Evolutionary conservation across 345 rosid genomes (phyloP).

Genomic region (Gossypium herbaceum): DNA sequence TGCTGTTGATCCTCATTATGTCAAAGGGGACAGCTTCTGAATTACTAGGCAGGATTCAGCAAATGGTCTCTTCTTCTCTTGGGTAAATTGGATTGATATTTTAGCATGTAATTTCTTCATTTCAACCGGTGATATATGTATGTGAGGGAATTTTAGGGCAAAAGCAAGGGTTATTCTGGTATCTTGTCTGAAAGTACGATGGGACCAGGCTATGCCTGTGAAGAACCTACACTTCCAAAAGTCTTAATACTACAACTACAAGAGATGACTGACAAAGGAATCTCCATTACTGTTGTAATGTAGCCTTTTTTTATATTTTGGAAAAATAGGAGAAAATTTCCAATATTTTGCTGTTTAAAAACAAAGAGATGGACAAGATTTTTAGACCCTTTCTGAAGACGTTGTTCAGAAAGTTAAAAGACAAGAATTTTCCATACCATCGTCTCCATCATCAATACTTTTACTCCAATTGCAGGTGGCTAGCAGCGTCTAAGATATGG

Average conservation of each 20-base stretch:
- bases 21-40: slow-evolving; percentile 19
- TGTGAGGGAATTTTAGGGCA: slow-evolving; percentile 20
- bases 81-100: background rate
- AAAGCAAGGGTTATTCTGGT: slow-evolving; percentile 25
- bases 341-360: slow-evolving; percentile 28
- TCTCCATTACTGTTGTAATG: slow-evolving; percentile 40
- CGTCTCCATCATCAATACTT: background rate
- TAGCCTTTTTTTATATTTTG: slow-evolving; percentile 32
- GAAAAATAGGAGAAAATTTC: slow-evolving; percentile 20
- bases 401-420: slow-evolving; percentile 35
- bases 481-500: slow-evolving; percentile 18
- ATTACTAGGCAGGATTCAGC: slow-evolving; percentile 10
- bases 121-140: slow-evolving; percentile 8
- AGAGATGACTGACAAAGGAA: slow-evolving; percentile 47
- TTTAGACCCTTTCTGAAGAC: slow-evolving; percentile 42
- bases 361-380: slow-evolving; percentile 34
- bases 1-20: slow-evolving; percentile 20
- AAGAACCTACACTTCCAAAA: slow-evolving; percentile 41
- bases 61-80: background rate
- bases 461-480: slow-evolving; percentile 30
- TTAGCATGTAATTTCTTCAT: background rate
- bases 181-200: slow-evolving; percentile 36
- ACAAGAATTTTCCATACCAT: slow-evolving; percentile 48
- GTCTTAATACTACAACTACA: slow-evolving; percentile 18
- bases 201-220: slow-evolving; percentile 33